Evolutionary conservation across 768 basidiomycete genomes (phyloP).

Genomic region (Glaciozyma martinii): DNA sequence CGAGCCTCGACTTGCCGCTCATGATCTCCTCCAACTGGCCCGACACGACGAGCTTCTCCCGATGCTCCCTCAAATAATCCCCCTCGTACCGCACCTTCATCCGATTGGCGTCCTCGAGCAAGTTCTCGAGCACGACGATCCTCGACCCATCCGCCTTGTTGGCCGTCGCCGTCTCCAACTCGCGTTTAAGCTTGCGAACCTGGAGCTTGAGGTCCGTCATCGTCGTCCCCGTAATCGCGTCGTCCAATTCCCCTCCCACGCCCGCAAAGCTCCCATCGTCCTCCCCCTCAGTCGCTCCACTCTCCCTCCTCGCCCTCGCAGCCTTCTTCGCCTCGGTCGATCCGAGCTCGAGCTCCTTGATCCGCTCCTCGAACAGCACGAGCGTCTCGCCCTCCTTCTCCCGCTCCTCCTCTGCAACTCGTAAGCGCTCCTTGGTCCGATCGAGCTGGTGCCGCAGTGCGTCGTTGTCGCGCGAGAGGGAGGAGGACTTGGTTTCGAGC

Average conservation of each 20-base stretch:
- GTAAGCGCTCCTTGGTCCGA: conserved; percentile 59
- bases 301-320: conserved; percentile 47
- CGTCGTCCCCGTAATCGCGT: conserved; percentile 69
- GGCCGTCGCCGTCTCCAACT: conserved; percentile 63
- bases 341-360: conserved; percentile 70
- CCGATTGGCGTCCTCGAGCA: conserved; percentile 80
- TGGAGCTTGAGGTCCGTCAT: conserved; percentile 89
- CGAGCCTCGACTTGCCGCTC: conserved; percentile 62
- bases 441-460: conserved; percentile 66
- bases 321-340: conserved; percentile 28
- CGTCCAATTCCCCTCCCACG: conserved; percentile 55
- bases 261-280: conserved; percentile 43
- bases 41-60: conserved; percentile 70
- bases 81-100: conserved; percentile 82
- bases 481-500: conserved; percentile 61
- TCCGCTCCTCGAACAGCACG: conserved; percentile 80
- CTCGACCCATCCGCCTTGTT: conserved; percentile 68
- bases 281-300: conserved; percentile 28
- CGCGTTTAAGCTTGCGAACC: conserved; percentile 68
- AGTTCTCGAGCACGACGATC: conserved; percentile 76
- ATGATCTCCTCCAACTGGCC: conserved; percentile 79
- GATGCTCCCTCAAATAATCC: conserved; percentile 75
- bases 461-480: conserved; percentile 62
- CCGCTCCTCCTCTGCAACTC: conserved; percentile 53
- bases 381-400: conserved; percentile 72